A percentile compares a stretch with the other conserved stretches of the same genome.
phyloP scores from a whole-genome alignment of 2,329 filamentous ascomycete genomes.

The Talaromyces funiculosus region DNA sequence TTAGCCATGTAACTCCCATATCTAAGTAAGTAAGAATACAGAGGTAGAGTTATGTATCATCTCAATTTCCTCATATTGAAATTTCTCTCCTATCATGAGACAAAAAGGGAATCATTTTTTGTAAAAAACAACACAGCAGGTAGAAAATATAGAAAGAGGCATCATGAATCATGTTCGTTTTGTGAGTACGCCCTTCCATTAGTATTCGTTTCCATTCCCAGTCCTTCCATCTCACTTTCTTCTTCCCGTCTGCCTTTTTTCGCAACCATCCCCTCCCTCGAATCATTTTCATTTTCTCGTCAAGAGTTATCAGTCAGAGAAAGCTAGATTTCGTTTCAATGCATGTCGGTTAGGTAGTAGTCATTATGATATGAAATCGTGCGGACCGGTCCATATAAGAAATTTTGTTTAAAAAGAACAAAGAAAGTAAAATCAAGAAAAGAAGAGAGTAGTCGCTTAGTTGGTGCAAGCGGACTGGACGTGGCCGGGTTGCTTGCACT shows the following conservation, averaged over 20 bases:
- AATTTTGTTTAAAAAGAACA: not conserved
- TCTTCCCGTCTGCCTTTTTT: not conserved
- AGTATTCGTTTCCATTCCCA: not conserved
- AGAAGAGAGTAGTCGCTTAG: slow-evolving; percentile 44
- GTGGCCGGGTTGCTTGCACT: slow-evolving; percentile 81
- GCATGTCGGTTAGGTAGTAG: slow-evolving; percentile 6
- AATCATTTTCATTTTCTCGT: slow-evolving; percentile 3
- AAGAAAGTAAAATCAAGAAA: slow-evolving; percentile 12
- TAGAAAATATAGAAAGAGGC: not conserved
- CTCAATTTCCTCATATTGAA: slow-evolving; percentile 8
- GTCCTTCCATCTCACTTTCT: slow-evolving; percentile 3
- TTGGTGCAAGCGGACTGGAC: slow-evolving; percentile 92
- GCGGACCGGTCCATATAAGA: slow-evolving; percentile 2
- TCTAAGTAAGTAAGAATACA: too few species aligned
- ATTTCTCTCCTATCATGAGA: slow-evolving; percentile 7
- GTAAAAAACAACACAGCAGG: not conserved
- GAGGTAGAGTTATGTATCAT: not conserved
- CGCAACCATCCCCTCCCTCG: not conserved
- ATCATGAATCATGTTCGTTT: not conserved
- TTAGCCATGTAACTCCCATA: too few species aligned
- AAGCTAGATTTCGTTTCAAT: slow-evolving; percentile 1
- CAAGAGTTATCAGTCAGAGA: not conserved
- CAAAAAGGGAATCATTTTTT: slow-evolving; percentile 7
- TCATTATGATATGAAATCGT: slow-evolving; percentile 13
- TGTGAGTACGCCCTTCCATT: not conserved